Percentiles rank a stretch among this genome's conserved stretches.
Conservation (phyloP, 2,329 filamentous ascomycete species). For the Ascosphaera acerosa region DNA sequence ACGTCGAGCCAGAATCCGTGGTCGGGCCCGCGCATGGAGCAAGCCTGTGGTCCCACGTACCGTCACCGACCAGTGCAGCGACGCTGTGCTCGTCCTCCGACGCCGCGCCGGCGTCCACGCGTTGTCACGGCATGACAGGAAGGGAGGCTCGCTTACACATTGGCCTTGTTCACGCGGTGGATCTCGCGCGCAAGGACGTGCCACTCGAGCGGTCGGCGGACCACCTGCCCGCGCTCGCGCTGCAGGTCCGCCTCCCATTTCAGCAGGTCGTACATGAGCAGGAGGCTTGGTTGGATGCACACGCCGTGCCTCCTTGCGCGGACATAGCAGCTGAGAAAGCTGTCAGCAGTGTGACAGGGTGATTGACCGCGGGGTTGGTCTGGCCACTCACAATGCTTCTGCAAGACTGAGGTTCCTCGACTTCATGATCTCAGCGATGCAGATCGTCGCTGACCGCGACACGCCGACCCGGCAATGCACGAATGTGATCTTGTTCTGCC, state of each 20-base stretch:
- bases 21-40: too few relatives aligned
- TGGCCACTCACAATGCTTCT: conserved; percentile 45
- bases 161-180: conserved; percentile 86
- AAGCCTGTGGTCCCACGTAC: too few relatives aligned
- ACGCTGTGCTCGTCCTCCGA: too few relatives aligned
- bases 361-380: not conserved
- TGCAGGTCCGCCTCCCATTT: conserved; percentile 76
- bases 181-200: conserved; percentile 68
- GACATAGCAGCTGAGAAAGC: conserved; percentile 67
- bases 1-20: too few relatives aligned
- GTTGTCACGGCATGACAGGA: too few relatives aligned
- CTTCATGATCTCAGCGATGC: conserved; percentile 96
- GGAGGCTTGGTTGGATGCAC: conserved; percentile 89
- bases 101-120: too few relatives aligned
- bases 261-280: conserved; percentile 75
- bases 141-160: conserved; percentile 26
- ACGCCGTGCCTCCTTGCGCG: conserved; percentile 81
- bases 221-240: conserved; percentile 24
- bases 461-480: conserved; percentile 95
- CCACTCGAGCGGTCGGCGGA: conserved; percentile 76
- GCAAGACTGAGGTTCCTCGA: conserved; percentile 59
- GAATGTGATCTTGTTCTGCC: conserved; percentile 47
- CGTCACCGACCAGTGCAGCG: too few relatives aligned
- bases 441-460: conserved; percentile 85
- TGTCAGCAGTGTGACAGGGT: not conserved